These are phyloP conservation scores for Xylaria telfairii DNA, from an alignment of 495 filamentous ascomycete species.

Conservation along the genomic window DNA sequence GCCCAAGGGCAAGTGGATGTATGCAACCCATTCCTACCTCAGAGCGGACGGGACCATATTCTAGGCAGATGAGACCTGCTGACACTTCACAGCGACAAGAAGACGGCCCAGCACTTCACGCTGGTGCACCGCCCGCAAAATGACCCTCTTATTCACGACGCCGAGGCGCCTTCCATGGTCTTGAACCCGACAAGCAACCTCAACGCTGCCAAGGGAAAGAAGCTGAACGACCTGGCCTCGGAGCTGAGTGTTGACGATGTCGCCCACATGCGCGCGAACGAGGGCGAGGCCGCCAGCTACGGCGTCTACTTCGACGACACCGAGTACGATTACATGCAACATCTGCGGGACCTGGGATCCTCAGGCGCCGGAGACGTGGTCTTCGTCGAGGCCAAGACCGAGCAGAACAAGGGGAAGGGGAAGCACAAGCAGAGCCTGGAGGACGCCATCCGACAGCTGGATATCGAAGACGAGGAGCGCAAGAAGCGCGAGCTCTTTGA, in stretches of 20 bases:
- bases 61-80: conserved; percentile 21
- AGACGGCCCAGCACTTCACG: conserved; percentile 86
- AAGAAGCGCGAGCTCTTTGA: conserved; percentile 66
- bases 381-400: conserved; percentile 75
- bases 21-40: conserved; percentile 44
- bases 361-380: conserved; percentile 60
- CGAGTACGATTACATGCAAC: conserved; percentile 99
- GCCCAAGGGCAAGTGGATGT: conserved; percentile 91
- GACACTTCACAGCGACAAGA: conserved; percentile 76
- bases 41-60: background rate
- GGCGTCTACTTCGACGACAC: conserved; percentile 89
- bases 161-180: conserved; percentile 79
- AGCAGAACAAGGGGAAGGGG: conserved; percentile 69
- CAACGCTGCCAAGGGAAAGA: conserved; percentile 63
- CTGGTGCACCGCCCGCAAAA: conserved; percentile 96
- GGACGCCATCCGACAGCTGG: conserved; percentile 75
- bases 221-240: conserved; percentile 73
- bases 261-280: conserved; percentile 74
- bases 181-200: conserved; percentile 62
- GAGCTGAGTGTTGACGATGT: conserved; percentile 71
- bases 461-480: conserved; percentile 56
- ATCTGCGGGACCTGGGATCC: conserved; percentile 82
- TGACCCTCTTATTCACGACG: conserved; percentile 93
- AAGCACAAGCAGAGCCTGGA: conserved; percentile 73
- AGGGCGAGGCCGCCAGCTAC: conserved; percentile 93